Base-by-base conservation (phyloP, 805 yeast species). In the Schwanniomyces yamadae region DNA sequence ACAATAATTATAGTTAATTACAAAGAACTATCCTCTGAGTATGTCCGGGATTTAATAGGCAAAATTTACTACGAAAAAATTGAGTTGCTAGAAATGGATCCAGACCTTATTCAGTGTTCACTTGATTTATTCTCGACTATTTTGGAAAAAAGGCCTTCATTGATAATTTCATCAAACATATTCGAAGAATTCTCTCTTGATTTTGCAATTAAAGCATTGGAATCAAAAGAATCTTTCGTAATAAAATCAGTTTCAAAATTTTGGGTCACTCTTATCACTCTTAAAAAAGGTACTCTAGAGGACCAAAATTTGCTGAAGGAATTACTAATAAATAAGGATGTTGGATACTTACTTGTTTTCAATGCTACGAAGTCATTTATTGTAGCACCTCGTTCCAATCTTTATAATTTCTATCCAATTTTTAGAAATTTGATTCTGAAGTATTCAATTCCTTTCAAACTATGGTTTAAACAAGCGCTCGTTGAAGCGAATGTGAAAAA, bases 401-500 rank as follows among this genome's bases (percentile, higher is more conserved):
- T 82, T 26, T 86, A 79, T 10, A 61, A 63, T 29, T 83, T 67
- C 52, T 76, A 77, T 25, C 79, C 77, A 13, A 49, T 78, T 2
- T 57, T 80, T 39, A 62, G 81, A 31, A 55, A 65, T 2, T 48
- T 80, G 48, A 54, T 57, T 33, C 78, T 41, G 0, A 78, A 75
- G 44, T 69, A 63, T 43, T 78, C 78, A 4, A 39, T 77, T 33
- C 57, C 65, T 20, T 66, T 70, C 40, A 77, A 74, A 43, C 44
- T 33, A 3, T 78, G 87, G 86, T 29, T 55, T 20, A 25, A 27
- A 6, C 22, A 34, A 14, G 28, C 40, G 39, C 45, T 26, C 39
- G 15, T 27, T 1, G 37, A 38, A 12, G 25, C 34, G 14, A 18
- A 48, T 34, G 15, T 41, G 11, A 42, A 55, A 20, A 42, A 47